Conservation (phyloP, 2,329 filamentous ascomycete genomes). For the Alternaria arborescens region DNA sequence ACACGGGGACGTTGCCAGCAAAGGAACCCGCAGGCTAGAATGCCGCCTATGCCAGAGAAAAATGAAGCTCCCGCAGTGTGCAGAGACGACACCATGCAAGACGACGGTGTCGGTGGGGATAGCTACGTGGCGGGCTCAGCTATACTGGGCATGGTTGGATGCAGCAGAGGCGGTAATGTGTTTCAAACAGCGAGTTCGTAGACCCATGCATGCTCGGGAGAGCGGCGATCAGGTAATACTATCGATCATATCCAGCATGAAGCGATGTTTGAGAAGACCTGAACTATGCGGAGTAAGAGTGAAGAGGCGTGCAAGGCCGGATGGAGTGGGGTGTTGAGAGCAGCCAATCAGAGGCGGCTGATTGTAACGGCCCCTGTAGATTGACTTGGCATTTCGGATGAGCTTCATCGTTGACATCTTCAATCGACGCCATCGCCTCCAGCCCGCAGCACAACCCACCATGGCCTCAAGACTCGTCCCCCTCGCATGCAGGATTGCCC, state of each 20-base stretch:
- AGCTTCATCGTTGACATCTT: conserved; percentile 34
- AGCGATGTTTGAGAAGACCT: conserved; percentile 4
- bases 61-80: conserved; percentile 15
- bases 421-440: conserved; percentile 34
- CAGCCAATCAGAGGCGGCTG: conserved; percentile 20
- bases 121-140: conserved; percentile 20
- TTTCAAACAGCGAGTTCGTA: conserved; percentile 4
- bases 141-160: conserved; percentile 14
- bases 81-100: conserved; percentile 3
- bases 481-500: conserved; percentile 73
- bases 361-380: conserved; percentile 25
- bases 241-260: conserved; percentile 1
- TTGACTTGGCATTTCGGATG: conserved; percentile 18
- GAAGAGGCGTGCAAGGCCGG: not conserved
- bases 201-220: conserved; percentile 11
- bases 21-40: conserved; percentile 14
- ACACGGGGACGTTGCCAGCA: conserved; percentile 11
- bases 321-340: not conserved
- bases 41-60: not conserved
- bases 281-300: conserved; percentile 2
- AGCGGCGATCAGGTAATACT: conserved; percentile 6
- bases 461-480: conserved; percentile 89
- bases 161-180: conserved; percentile 11
- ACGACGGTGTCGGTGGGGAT: conserved; percentile 15
- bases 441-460: conserved; percentile 39